Evolutionary conservation across 768 basidiomycete genomes (phyloP).

Genomic region (Lactifluus hygrophoroides): DNA sequence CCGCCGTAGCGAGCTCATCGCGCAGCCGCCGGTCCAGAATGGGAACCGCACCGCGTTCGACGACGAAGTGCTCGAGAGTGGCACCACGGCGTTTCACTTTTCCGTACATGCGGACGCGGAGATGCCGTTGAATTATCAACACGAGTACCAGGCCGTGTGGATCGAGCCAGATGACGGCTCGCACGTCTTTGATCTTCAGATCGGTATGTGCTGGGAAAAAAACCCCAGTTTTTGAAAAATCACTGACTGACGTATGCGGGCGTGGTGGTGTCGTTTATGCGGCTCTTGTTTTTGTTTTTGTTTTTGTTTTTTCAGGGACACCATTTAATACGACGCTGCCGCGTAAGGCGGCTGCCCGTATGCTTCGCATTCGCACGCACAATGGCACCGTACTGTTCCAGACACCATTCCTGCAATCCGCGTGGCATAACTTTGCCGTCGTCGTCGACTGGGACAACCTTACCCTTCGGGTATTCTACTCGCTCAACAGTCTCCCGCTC

Average conservation of each 20-base stretch:
- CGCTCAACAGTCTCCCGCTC: constrained; percentile 33
- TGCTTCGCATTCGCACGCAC: constrained; percentile 50
- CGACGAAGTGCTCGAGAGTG: constrained; percentile 32
- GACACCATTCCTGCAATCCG: constrained; percentile 33
- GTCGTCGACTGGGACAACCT: constrained; percentile 46
- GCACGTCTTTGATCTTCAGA: constrained; percentile 42
- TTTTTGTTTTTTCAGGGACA: constrained; percentile 33
- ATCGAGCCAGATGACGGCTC: constrained; percentile 53
- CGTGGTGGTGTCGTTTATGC: too few relatives aligned
- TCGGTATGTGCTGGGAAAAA: constrained; percentile 42
- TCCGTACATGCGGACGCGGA: constrained; percentile 35
- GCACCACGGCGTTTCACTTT: constrained; percentile 42
- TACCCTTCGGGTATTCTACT: constrained; percentile 46
- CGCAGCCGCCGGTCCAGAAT: constrained; percentile 35
- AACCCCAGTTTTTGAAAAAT: too few relatives aligned
- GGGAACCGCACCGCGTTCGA: constrained; percentile 28
- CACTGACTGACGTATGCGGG: neutral
- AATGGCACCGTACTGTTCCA: constrained; percentile 42
- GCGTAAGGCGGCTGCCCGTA: constrained; percentile 32
- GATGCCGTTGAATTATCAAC: constrained; percentile 42
- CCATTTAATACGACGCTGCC: constrained; percentile 49
- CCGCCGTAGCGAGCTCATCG: constrained; percentile 51
- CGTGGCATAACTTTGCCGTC: constrained; percentile 56
- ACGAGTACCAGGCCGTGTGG: constrained; percentile 58
- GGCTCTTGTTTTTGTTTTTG: too few relatives aligned